Conservation (phyloP, 2,329 filamentous ascomycete genomes). For the Stemphylium lycopersici region DNA sequence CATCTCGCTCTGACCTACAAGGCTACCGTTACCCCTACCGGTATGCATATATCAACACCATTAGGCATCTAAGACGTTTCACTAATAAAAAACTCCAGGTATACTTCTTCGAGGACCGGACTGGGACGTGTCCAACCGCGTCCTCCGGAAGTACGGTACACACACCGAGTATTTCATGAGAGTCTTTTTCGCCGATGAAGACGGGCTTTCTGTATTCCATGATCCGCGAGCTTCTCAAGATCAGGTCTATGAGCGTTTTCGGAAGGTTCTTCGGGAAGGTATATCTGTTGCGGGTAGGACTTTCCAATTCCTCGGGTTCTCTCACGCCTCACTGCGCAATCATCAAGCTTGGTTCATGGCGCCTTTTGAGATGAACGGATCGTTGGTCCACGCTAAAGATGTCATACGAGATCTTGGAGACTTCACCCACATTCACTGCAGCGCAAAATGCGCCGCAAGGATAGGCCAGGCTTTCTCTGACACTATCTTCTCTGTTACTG, state of each 20-base stretch:
- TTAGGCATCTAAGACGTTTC: too few relatives aligned
- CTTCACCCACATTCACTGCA: constrained; percentile 58
- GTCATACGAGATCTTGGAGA: constrained; percentile 51
- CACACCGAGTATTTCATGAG: constrained; percentile 51
- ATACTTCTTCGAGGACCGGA: constrained; percentile 54
- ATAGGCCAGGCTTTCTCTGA: constrained; percentile 78
- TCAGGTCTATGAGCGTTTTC: constrained; percentile 58
- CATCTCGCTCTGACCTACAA: constrained; percentile 56
- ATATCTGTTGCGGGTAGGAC: constrained; percentile 53
- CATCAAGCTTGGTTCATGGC: constrained; percentile 46
- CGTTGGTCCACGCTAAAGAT: constrained; percentile 62
- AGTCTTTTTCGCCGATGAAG: constrained; percentile 76
- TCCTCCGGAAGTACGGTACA: constrained; percentile 34
- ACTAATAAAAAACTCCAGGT: constrained; percentile 8
- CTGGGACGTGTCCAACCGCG: constrained; percentile 62
- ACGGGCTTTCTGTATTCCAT: constrained; percentile 67
- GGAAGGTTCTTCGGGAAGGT: constrained; percentile 61
- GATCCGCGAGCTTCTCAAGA: constrained; percentile 51
- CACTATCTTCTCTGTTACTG: constrained; percentile 69
- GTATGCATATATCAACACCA: constrained; percentile 17
- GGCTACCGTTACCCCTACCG: constrained; percentile 55
- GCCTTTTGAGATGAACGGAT: constrained; percentile 28
- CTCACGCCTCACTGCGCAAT: constrained; percentile 38
- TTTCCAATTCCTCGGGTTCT: constrained; percentile 44
- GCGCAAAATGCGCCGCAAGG: constrained; percentile 64